Evolutionary conservation across 2,329 filamentous ascomycete genomes (phyloP).

Genomic region (Blastomyces parvus): DNA sequence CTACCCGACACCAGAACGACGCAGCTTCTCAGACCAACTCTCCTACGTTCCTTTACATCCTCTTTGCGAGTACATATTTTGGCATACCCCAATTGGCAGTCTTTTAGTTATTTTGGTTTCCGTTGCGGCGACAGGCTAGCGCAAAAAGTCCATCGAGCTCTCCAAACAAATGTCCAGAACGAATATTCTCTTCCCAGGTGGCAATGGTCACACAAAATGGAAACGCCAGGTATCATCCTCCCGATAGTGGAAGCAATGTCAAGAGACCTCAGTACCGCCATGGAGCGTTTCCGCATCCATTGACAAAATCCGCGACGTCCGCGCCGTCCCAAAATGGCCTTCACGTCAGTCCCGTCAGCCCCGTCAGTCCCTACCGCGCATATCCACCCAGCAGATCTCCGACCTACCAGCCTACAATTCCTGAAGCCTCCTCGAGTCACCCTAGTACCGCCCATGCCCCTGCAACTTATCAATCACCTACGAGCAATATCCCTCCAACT

Average conservation of each 20-base stretch:
- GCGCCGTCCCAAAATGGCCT: not conserved
- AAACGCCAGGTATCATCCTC: constrained; percentile 27
- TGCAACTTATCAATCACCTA: constrained; percentile 9
- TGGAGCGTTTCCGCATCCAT: constrained; percentile 15
- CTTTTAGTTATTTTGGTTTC: not conserved
- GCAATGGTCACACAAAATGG: constrained; percentile 39
- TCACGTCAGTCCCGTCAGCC: not conserved
- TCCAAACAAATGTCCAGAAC: constrained; percentile 34
- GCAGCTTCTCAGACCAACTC: not conserved
- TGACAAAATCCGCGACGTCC: not conserved
- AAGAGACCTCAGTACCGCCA: constrained; percentile 19
- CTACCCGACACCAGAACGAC: not conserved
- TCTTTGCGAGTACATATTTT: not conserved
- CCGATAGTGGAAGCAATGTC: constrained; percentile 22
- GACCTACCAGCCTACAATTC: constrained; percentile 7
- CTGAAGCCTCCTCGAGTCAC: constrained; percentile 4
- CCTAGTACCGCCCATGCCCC: constrained; percentile 1
- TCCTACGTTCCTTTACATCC: constrained; percentile 5
- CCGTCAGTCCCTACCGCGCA: not conserved
- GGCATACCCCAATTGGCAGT: not conserved
- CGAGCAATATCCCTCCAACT: not conserved
- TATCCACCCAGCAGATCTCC: constrained; percentile 6
- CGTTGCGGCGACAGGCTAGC: not conserved
- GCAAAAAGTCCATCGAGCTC: constrained; percentile 6
- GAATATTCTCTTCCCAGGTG: constrained; percentile 29